These are phyloP conservation scores for Corynespora cassiicola DNA, from an alignment of 2,329 filamentous ascomycete species.

Conservation along the genomic window DNA sequence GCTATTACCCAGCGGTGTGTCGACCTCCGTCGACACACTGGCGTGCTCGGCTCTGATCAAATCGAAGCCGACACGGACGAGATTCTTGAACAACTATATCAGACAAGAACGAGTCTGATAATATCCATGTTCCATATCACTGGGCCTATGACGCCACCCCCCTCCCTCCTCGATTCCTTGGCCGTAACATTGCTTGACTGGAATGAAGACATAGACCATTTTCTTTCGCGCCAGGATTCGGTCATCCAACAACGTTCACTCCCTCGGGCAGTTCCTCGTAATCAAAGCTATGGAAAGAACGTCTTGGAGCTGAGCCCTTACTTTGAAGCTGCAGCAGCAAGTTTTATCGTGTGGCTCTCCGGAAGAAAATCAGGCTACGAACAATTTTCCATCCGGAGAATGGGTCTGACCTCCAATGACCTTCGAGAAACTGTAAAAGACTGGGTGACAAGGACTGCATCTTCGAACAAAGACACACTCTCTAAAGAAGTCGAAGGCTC, in stretches of 20 bases:
- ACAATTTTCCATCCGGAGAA: constrained; percentile 13
- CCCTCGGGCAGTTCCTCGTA: constrained; percentile 11
- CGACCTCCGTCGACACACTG: constrained; percentile 32
- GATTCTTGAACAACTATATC: constrained; percentile 26
- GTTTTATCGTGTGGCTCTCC: constrained; percentile 23
- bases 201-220: constrained; percentile 25
- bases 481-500: constrained; percentile 19
- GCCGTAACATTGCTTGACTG: constrained; percentile 29
- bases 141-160: constrained; percentile 24
- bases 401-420: constrained; percentile 14
- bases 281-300: constrained; percentile 19
- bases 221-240: constrained; percentile 27
- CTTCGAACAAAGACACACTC: constrained; percentile 17
- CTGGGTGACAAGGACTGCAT: constrained; percentile 34
- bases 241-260: constrained; percentile 17
- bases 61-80: constrained; percentile 25
- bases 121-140: constrained; percentile 30
- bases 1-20: constrained; percentile 43
- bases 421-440: constrained; percentile 29
- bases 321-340: constrained; percentile 16
- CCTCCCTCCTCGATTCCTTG: constrained; percentile 26
- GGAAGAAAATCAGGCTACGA: constrained; percentile 17
- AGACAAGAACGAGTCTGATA: constrained; percentile 28
- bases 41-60: constrained; percentile 11
- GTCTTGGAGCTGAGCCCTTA: constrained; percentile 21